Conservation (phyloP, 257 asterid species). For the Solanum habrochaites region DNA sequence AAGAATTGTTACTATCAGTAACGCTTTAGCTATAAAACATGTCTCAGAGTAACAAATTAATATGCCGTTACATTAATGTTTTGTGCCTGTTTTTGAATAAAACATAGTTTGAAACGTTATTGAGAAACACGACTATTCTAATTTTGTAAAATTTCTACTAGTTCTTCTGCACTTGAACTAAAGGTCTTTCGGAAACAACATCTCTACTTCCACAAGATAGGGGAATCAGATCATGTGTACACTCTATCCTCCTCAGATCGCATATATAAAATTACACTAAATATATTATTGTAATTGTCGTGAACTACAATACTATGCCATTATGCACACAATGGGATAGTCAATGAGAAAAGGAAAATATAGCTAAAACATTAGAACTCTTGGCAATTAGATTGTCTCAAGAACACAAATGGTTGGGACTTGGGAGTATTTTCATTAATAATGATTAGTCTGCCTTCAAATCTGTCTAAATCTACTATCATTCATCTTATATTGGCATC, state of each 20-base stretch:
- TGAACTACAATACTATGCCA: not conserved
- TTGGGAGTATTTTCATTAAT: not conserved
- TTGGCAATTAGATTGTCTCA: not conserved
- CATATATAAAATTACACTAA: not conserved
- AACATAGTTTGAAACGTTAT: too few species aligned
- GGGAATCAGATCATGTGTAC: fast-evolving
- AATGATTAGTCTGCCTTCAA: not conserved
- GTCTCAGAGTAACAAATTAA: too few species aligned
- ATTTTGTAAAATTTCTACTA: too few species aligned
- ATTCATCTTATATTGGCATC: not conserved
- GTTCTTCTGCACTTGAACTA: not conserved
- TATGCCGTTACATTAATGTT: not conserved
- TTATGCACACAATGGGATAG: not conserved
- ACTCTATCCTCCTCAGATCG: not conserved
- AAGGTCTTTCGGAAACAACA: not conserved
- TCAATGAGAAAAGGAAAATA: not conserved
- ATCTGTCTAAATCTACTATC: not conserved
- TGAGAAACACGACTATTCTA: not conserved
- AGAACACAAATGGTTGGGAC: not conserved
- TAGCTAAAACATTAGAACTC: not conserved
- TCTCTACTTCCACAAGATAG: not conserved
- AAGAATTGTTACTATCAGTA: not conserved
- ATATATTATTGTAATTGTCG: not conserved
- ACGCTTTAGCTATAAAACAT: too few species aligned
- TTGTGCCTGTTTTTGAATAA: not conserved